A percentile compares a stretch with the other conserved stretches of the same genome.
phyloP scores from a whole-genome alignment of 768 basidiomycete species.

The Paxillus involutus region DNA sequence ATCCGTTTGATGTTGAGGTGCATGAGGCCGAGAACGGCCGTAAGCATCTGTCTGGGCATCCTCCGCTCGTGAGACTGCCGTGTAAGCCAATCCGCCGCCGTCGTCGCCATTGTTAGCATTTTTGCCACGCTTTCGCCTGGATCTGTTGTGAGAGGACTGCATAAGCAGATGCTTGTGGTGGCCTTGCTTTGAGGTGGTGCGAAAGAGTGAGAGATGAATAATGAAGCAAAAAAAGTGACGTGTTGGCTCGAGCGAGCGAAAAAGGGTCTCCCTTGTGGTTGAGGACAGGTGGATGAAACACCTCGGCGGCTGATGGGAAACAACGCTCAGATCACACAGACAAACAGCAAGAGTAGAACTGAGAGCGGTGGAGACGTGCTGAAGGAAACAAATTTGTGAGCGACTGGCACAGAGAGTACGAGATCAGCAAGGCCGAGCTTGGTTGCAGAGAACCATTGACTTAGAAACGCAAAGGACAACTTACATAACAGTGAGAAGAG shows the following conservation, averaged over 20 bases:
- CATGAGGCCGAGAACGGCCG: slow-evolving; percentile 48
- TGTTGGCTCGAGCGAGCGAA: slow-evolving; percentile 24
- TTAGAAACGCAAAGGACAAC: slow-evolving; percentile 22
- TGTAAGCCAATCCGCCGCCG: slow-evolving; percentile 30
- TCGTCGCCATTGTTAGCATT: slow-evolving; percentile 54
- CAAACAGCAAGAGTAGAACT: slow-evolving; percentile 16
- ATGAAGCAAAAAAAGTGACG: slow-evolving; percentile 24
- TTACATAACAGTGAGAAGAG: slow-evolving; percentile 34
- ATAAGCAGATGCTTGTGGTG: slow-evolving; percentile 29
- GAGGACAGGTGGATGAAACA: slow-evolving; percentile 18
- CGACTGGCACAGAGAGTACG: slow-evolving; percentile 13
- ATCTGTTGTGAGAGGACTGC: slow-evolving; percentile 39
- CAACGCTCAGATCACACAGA: slow-evolving; percentile 33
- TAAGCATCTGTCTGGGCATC: slow-evolving; percentile 54
- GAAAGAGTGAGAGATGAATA: slow-evolving; percentile 20
- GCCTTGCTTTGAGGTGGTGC: slow-evolving; percentile 17
- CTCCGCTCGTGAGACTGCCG: slow-evolving; percentile 46
- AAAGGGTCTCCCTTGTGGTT: slow-evolving; percentile 25
- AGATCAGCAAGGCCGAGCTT: slow-evolving; percentile 20
- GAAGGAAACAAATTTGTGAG: slow-evolving; percentile 24
- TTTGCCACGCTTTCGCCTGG: slow-evolving; percentile 52
- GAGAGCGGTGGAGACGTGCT: slow-evolving; percentile 18
- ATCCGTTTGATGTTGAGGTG: slow-evolving; percentile 42
- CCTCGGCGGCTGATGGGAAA: slow-evolving; percentile 28
- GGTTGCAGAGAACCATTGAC: slow-evolving; percentile 15